Percentiles rank a stretch among this genome's conserved stretches.
Evolutionary conservation across 2,329 filamentous ascomycete genomes (phyloP).

Genomic region (Lizonia empirigonia): DNA sequence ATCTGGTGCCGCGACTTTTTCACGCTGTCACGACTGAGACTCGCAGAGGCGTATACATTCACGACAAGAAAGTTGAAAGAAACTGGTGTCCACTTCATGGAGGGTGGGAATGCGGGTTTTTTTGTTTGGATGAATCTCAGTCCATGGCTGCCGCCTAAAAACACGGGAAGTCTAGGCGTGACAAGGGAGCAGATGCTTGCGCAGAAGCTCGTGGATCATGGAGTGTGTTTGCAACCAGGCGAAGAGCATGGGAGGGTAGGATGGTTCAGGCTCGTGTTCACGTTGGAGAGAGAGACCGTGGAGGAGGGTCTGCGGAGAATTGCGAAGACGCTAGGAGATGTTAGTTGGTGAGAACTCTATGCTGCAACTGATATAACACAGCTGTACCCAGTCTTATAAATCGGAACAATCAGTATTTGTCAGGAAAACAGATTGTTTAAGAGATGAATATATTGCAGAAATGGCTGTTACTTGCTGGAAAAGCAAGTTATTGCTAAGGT

Average conservation of each 20-base stretch:
- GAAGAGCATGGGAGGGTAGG: conserved; percentile 48
- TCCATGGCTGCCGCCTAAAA: conserved; percentile 16
- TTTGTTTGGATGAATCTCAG: conserved; percentile 61
- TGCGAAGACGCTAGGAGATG: background rate
- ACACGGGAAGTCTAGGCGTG: conserved; percentile 13
- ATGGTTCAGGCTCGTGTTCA: conserved; percentile 53
- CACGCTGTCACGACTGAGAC: background rate
- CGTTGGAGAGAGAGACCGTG: conserved; percentile 44
- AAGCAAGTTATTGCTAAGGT: too few species aligned
- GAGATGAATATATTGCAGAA: too few species aligned
- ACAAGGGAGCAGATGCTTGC: conserved; percentile 38
- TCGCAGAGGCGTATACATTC: background rate
- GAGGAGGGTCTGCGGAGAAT: conserved; percentile 39
- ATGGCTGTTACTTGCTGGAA: too few species aligned
- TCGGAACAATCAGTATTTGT: too few species aligned
- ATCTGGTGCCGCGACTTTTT: conserved; percentile 22
- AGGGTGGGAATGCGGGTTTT: conserved; percentile 61
- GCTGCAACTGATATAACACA: background rate
- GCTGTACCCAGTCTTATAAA: background rate
- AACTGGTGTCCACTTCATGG: conserved; percentile 54
- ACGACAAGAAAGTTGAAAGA: conserved; percentile 34
- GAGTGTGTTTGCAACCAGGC: conserved; percentile 30
- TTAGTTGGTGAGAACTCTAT: background rate
- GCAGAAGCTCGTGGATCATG: conserved; percentile 20
- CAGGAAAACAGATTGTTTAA: too few species aligned